Conservation (phyloP, 441 rosid species). For the Sinapis alba region DNA sequence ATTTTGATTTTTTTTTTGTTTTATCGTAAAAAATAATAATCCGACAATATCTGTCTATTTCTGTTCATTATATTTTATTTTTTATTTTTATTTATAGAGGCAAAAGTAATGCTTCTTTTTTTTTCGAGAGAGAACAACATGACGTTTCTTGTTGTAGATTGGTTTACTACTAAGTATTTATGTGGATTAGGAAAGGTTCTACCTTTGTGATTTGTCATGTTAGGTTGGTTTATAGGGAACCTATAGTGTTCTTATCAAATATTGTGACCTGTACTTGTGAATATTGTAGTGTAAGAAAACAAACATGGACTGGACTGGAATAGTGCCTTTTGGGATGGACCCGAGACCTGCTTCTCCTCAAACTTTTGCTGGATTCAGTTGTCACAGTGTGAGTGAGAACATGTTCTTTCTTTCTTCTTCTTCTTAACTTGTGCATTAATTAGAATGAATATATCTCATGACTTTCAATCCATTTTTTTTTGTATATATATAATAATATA, state of each 20-base stretch:
- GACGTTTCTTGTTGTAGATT: too few relatives aligned
- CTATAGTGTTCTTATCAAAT: slow-evolving; percentile 19
- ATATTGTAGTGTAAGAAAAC: slow-evolving; percentile 3
- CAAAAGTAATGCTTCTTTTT: too few relatives aligned
- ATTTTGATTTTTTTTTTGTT: too few relatives aligned
- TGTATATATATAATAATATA: too few relatives aligned
- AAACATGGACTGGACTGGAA: slow-evolving; percentile 27
- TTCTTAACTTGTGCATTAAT: slow-evolving; percentile 7
- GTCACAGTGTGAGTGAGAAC: slow-evolving; percentile 53
- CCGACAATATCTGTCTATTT: too few relatives aligned
- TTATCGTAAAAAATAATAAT: too few relatives aligned
- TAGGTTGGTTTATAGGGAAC: not conserved
- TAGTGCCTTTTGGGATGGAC: slow-evolving; percentile 43
- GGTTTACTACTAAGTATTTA: too few relatives aligned
- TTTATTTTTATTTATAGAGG: too few relatives aligned
- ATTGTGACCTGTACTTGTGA: slow-evolving; percentile 10
- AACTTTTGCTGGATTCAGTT: slow-evolving; percentile 40
- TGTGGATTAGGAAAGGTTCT: too few relatives aligned
- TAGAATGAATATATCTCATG: not conserved
- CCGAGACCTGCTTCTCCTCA: slow-evolving; percentile 32
- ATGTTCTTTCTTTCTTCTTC: slow-evolving; percentile 27
- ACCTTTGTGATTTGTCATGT: too few relatives aligned
- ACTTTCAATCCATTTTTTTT: slow-evolving; percentile 22
- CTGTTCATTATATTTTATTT: too few relatives aligned
- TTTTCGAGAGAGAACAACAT: too few relatives aligned